Percentiles rank a stretch among this genome's conserved stretches.
phyloP scores from a whole-genome alignment of 345 rosid species.

The Citrus maxima region DNA sequence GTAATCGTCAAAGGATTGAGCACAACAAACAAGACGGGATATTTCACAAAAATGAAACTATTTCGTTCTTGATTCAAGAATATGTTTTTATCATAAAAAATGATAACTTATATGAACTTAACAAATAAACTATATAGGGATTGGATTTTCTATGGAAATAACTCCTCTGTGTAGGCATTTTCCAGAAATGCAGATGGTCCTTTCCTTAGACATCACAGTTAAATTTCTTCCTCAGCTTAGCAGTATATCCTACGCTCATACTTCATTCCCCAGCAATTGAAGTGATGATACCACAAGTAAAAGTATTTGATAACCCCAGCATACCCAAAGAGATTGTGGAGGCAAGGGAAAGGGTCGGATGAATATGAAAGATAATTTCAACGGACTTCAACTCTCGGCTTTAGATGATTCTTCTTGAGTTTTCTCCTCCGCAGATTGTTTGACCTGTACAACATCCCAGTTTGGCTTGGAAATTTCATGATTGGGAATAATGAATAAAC shows the following conservation, averaged over 20 bases:
- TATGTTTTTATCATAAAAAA: not conserved
- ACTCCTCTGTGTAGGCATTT: not conserved
- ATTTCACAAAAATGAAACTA: not conserved
- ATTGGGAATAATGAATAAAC: not conserved
- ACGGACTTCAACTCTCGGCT: not conserved
- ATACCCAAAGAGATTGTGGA: not conserved
- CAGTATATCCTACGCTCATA: not conserved
- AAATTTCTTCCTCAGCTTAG: not conserved
- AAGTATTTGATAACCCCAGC: not conserved
- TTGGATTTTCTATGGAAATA: not conserved
- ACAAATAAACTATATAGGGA: not conserved
- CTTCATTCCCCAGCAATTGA: not conserved
- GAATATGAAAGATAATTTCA: not conserved
- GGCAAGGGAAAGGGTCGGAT: not conserved
- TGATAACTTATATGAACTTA: not conserved
- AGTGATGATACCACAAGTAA: not conserved
- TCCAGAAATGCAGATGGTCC: not conserved
- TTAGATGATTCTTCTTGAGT: not conserved
- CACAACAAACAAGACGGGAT: not conserved
- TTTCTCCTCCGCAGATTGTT: constrained; percentile 10
- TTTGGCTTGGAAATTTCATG: not conserved
- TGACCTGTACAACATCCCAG: constrained; percentile 1
- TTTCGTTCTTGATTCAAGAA: not conserved
- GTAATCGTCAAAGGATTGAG: not conserved
- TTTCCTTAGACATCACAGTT: not conserved